Conservation (phyloP, 148 eudicot species). For the Amaranthus hypochondriacus region DNA sequence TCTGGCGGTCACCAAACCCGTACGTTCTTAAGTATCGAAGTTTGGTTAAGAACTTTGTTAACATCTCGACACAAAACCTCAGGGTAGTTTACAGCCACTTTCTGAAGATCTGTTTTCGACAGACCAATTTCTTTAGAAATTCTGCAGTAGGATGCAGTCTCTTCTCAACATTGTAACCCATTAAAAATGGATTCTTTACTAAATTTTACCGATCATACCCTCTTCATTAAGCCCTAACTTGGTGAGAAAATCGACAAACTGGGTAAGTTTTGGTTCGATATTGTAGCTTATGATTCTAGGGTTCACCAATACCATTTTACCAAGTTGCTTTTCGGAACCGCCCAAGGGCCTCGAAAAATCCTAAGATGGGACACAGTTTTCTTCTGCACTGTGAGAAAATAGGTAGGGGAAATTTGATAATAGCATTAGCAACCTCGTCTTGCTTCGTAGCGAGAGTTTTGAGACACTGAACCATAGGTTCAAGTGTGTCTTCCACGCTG, state of each 20-base stretch:
- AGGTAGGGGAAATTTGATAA: constrained; percentile 80
- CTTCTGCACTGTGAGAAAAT: constrained; percentile 74
- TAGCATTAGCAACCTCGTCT: constrained; percentile 66
- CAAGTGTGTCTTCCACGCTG: constrained; percentile 65
- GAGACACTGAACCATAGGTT: constrained; percentile 89
- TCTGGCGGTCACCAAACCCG: constrained; percentile 61
- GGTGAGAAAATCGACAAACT: constrained; percentile 71
- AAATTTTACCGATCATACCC: constrained; percentile 78
- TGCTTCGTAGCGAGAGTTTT: constrained; percentile 72
- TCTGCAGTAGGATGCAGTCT: constrained; percentile 80
- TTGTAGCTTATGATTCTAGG: constrained; percentile 93
- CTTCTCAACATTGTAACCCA: constrained; percentile 90
- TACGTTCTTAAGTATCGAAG: constrained; percentile 39
- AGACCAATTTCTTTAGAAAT: constrained; percentile 67
- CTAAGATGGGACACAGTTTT: constrained; percentile 88
- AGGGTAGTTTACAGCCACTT: constrained; percentile 61
- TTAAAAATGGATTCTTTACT: constrained; percentile 71
- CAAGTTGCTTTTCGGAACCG: constrained; percentile 70
- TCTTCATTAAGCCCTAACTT: constrained; percentile 59
- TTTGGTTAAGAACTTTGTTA: constrained; percentile 71
- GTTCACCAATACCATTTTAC: constrained; percentile 76
- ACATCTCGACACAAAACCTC: constrained; percentile 92
- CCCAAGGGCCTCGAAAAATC: constrained; percentile 87
- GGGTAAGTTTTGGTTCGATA: constrained; percentile 77
- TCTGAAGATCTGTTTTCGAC: constrained; percentile 56